phyloP scores from a whole-genome alignment of 2,329 filamentous ascomycete genomes.

The Cladosporium sp. region DNA sequence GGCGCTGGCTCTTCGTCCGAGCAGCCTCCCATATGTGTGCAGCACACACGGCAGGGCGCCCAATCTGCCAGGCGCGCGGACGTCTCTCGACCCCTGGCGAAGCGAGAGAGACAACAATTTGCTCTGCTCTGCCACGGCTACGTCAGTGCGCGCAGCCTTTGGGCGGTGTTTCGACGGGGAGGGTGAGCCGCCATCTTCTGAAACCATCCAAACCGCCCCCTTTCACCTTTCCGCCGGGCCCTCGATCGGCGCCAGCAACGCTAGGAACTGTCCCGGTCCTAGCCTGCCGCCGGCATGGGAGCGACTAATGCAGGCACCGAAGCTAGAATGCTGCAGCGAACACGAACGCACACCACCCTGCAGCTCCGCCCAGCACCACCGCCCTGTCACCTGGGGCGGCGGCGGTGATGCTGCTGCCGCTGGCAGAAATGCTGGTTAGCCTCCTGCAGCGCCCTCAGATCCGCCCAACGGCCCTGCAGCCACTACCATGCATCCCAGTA shows the following conservation, averaged over 20 bases:
- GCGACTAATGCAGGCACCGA: constrained; percentile 9
- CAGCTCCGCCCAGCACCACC: not conserved
- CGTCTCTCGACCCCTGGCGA: constrained; percentile 9
- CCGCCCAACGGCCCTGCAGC: not conserved
- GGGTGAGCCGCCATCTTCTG: not conserved
- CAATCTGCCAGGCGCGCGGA: constrained; percentile 11
- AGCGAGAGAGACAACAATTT: constrained; percentile 13
- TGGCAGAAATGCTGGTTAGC: not conserved
- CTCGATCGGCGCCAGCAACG: not conserved
- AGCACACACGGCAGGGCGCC: constrained; percentile 2
- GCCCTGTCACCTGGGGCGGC: constrained; percentile 4
- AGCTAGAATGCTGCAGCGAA: constrained; percentile 7
- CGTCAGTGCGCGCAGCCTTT: constrained; percentile 11
- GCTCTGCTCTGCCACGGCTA: not conserved
- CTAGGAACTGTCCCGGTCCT: not conserved
- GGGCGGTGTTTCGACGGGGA: constrained; percentile 11
- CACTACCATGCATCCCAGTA: not conserved
- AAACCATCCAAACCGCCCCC: constrained; percentile 3
- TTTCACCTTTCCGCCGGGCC: not conserved
- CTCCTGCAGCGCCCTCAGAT: not conserved
- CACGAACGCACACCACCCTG: not conserved
- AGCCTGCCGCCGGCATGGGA: constrained; percentile 1
- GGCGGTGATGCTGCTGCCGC: not conserved
- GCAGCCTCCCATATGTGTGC: not conserved
- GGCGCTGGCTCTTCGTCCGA: not conserved